These are phyloP conservation scores for Hypoxylon sp. DNA, from an alignment of 2,329 filamentous ascomycete genomes.

Conservation along the genomic window DNA sequence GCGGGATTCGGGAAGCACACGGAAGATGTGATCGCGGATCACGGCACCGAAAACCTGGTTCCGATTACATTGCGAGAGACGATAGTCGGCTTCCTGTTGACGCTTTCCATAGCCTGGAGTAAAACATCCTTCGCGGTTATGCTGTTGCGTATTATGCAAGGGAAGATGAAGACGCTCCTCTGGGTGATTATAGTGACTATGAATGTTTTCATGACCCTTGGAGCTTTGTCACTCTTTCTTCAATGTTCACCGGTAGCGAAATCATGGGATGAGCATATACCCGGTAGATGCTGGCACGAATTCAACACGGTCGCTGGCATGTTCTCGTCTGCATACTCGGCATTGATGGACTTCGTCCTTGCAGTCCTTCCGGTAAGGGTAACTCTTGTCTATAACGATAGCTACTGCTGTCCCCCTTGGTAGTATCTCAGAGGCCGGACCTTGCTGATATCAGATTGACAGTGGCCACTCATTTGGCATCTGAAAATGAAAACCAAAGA, in stretches of 20 bases:
- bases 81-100: constrained; percentile 18
- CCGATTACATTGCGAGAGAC: constrained; percentile 9
- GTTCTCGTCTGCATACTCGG: constrained; percentile 15
- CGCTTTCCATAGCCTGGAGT: constrained; percentile 11
- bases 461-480: constrained; percentile 19
- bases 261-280: constrained; percentile 11
- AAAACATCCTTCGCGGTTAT: constrained; percentile 20
- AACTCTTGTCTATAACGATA: background rate
- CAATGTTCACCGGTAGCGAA: constrained; percentile 9
- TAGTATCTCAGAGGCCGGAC: background rate
- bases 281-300: constrained; percentile 7
- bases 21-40: constrained; percentile 4
- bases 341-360: constrained; percentile 20
- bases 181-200: constrained; percentile 16
- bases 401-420: background rate
- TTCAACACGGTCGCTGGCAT: constrained; percentile 11
- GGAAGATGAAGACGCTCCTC: constrained; percentile 2
- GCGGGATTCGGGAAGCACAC: constrained; percentile 15
- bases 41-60: constrained; percentile 1
- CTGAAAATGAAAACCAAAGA: constrained; percentile 15
- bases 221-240: constrained; percentile 14
- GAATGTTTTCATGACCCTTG: constrained; percentile 11
- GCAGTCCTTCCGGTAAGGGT: constrained; percentile 14
- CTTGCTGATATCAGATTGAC: background rate
- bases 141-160: constrained; percentile 7